These are phyloP conservation scores for Dimargaris cristalligena DNA, from an alignment of 192 early-diverging fungal species.

Conservation along the genomic window DNA sequence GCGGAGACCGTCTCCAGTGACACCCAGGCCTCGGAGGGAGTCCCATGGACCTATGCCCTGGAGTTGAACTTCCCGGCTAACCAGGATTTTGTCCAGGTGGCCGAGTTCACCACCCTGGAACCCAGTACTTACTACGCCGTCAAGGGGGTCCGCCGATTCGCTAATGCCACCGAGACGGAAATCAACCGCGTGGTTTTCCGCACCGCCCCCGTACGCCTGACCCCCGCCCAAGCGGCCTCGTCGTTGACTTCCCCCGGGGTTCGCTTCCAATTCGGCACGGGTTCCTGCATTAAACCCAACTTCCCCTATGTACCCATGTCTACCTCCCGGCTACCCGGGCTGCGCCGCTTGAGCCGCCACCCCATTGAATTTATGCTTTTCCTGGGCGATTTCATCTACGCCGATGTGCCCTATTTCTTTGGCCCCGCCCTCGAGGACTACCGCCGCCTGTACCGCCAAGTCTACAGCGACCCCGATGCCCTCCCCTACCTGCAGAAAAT, in stretches of 20 bases:
- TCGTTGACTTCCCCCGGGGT: background rate
- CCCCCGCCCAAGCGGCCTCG: slow-evolving; percentile 14
- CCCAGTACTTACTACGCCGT: background rate
- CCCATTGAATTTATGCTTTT: slow-evolving; percentile 24
- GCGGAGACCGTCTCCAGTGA: slow-evolving; percentile 17
- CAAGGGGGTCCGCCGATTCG: slow-evolving; percentile 20
- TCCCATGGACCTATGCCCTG: no score
- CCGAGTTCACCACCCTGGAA: background rate
- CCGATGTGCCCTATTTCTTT: slow-evolving; percentile 28
- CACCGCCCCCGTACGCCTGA: slow-evolving; percentile 9
- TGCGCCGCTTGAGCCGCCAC: slow-evolving; percentile 1
- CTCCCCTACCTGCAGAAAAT: slow-evolving; percentile 18
- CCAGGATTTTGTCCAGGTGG: background rate
- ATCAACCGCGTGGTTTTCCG: background rate
- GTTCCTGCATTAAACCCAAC: slow-evolving; percentile 33
- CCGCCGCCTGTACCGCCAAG: slow-evolving; percentile 27
- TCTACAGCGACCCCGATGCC: slow-evolving; percentile 22
- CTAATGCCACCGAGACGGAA: background rate
- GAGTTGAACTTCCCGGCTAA: no score
- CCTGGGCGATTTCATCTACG: slow-evolving; percentile 35
- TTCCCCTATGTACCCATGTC: slow-evolving; percentile 23
- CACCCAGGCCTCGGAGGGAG: slow-evolving; percentile 16
- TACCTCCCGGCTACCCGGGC: slow-evolving; percentile 23
- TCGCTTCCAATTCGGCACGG: slow-evolving; percentile 21
- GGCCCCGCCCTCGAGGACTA: slow-evolving; percentile 22